Evolutionary conservation across 1,139 yeast species (phyloP), one percentile per base, ranked within the genome.

Genomic region (Candida tetrigidarum): DNA sequence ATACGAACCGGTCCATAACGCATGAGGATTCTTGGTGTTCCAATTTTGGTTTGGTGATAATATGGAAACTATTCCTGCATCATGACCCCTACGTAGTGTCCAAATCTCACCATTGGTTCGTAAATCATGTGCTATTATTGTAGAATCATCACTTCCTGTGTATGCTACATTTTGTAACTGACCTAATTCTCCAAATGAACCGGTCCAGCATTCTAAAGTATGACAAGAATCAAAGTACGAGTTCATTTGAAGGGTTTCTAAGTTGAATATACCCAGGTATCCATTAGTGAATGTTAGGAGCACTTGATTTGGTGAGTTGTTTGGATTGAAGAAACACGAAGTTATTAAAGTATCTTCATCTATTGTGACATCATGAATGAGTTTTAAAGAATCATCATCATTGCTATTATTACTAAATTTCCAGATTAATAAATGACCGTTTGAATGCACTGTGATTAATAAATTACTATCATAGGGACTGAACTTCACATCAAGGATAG

Each of bases 61-160:
- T 18, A 93, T 84, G 0, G 96, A 82, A 1, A 91, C 95, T 2
- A 92, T 89, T 0, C 98, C 98, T 0, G 97, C 96, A 25, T 81
- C 85, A 60, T 91, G 97, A 45, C 69, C 75, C 44, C 88, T 73
- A 32, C 64, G 64, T 11, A 82, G 75, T 12, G 80, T 71, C 78
- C 92, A 90, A 1, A 88, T 69, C 4, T 62, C 52, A 16, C 56
- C 61, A 2, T 57, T 52, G 0, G 76, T 64, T 39, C 97, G 69
- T 10, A 78, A 46, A 61, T 91, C 98, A 59, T 86, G 92, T 1
- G 95, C 93, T 18, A 84, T 80, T 10, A 93, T 65, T 20, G 74
- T 71, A 5, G 86, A 78, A 64, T 93, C 98, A 62, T 93, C 99
- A 11, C 98, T 98, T 2, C 98, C 99, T 1, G 96, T 83, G 56